phyloP scores from a whole-genome alignment of 2,329 filamentous ascomycete genomes.

The Orbilia brochopaga region DNA sequence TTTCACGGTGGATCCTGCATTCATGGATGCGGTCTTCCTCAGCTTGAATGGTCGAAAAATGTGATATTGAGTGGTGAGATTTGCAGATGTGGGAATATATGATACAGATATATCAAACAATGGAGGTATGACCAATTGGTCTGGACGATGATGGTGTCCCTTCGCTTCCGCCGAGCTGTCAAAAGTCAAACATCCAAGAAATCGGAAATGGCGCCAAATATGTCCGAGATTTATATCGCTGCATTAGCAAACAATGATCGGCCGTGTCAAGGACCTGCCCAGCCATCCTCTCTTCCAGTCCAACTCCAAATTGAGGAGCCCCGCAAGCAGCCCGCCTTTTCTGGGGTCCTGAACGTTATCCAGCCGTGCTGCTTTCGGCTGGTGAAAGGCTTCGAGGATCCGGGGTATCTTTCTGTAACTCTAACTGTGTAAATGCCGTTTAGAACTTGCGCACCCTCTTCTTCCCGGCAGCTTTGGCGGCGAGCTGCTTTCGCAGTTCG shows the following conservation, averaged over 20 bases:
- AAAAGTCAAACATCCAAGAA: neutral
- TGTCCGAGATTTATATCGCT: neutral
- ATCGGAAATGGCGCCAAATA: neutral
- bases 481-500: slow-evolving; percentile 53
- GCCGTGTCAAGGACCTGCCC: neutral
- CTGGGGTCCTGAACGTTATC: neutral
- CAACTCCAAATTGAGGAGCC: no score
- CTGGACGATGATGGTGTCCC: neutral
- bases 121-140: neutral
- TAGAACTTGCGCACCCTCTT: slow-evolving; percentile 54
- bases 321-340: no score
- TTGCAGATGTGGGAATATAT: slow-evolving; percentile 11
- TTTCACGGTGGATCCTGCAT: neutral
- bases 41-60: neutral
- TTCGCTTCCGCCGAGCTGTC: neutral
- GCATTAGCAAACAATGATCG: neutral
- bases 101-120: slow-evolving; percentile 11
- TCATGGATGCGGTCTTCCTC: neutral
- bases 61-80: slow-evolving; percentile 7
- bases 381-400: neutral
- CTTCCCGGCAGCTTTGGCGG: slow-evolving; percentile 54
- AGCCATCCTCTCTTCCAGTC: neutral
- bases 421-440: neutral
- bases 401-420: neutral
- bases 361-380: neutral